Percentiles rank a stretch among this genome's conserved stretches.
phyloP scores from a whole-genome alignment of 352 stramenopile genomes.

The Phytophthora fragariaefolia region DNA sequence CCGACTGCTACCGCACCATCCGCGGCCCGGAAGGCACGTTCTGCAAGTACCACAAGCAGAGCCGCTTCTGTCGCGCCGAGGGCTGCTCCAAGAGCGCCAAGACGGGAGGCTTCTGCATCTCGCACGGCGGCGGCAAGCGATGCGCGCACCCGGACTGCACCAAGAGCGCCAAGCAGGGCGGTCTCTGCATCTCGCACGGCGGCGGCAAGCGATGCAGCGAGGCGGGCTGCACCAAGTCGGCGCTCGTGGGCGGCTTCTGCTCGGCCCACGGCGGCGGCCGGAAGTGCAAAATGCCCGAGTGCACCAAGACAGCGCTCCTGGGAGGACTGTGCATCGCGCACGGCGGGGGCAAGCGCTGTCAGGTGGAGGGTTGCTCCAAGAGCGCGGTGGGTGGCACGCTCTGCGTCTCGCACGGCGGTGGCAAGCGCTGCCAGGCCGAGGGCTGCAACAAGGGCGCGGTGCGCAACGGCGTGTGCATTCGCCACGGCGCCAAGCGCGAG shows the following conservation, averaged over 20 bases:
- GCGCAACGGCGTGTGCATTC: slow-evolving; percentile 88
- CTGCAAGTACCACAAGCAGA: slow-evolving; percentile 89
- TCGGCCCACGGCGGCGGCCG: slow-evolving; percentile 80
- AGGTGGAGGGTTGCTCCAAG: slow-evolving; percentile 69
- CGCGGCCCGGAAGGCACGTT: slow-evolving; percentile 68
- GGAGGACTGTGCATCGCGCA: slow-evolving; percentile 85
- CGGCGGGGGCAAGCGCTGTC: slow-evolving; percentile 81
- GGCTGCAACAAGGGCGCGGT: slow-evolving; percentile 88
- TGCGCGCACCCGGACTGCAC: slow-evolving; percentile 75
- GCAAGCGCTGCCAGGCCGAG: slow-evolving; percentile 73
- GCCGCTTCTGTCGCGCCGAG: slow-evolving; percentile 76
- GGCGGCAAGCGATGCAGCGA: slow-evolving; percentile 84
- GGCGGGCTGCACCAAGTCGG: slow-evolving; percentile 78
- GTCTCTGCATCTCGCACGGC: slow-evolving; percentile 83
- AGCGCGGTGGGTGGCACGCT: slow-evolving; percentile 69
- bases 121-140: slow-evolving; percentile 74
- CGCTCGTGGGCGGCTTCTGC: slow-evolving; percentile 84
- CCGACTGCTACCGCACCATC: slow-evolving; percentile 81
- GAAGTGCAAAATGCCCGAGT: slow-evolving; percentile 75
- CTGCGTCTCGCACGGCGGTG: slow-evolving; percentile 77
- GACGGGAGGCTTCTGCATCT: slow-evolving; percentile 79
- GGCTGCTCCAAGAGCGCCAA: slow-evolving; percentile 81
- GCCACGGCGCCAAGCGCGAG: slow-evolving; percentile 79
- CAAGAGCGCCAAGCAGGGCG: slow-evolving; percentile 87
- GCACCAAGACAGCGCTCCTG: slow-evolving; percentile 79